A percentile compares a stretch with the other conserved stretches of the same genome.
These are phyloP conservation scores for Nothopassalora personata DNA, from an alignment of 2,329 filamentous ascomycete genomes.

Conservation along the genomic window DNA sequence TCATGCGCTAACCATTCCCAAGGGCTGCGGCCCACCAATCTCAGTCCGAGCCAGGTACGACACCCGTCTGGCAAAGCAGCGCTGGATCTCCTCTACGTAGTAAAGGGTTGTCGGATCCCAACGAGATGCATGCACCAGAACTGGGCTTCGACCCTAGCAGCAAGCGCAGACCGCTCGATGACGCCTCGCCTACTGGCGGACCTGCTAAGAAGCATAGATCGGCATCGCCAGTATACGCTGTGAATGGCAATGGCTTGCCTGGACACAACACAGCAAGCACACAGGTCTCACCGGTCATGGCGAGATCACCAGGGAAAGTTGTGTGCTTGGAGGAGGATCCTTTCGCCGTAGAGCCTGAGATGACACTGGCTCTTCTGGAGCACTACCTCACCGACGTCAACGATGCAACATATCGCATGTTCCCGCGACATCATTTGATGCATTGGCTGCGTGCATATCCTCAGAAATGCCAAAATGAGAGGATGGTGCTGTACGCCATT, in stretches of 20 bases:
- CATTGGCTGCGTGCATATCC: slow-evolving; percentile 50
- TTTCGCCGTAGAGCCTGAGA: slow-evolving; percentile 45
- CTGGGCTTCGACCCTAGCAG: slow-evolving; percentile 19
- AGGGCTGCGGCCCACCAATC: slow-evolving; percentile 26
- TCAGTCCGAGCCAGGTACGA: slow-evolving; percentile 20
- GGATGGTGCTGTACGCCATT: slow-evolving; percentile 57
- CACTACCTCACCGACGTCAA: slow-evolving; percentile 56
- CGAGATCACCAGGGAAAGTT: slow-evolving; percentile 29
- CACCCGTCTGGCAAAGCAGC: slow-evolving; percentile 21
- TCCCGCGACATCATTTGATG: slow-evolving; percentile 50
- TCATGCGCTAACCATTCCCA: slow-evolving; percentile 16
- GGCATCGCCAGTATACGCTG: slow-evolving; percentile 20
- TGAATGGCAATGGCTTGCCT: slow-evolving; percentile 5
- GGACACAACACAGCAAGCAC: slow-evolving; percentile 9
- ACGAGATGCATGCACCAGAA: slow-evolving; percentile 10
- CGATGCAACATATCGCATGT: slow-evolving; percentile 51
- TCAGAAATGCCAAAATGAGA: slow-evolving; percentile 39
- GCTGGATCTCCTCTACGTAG: slow-evolving; percentile 20
- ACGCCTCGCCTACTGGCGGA: slow-evolving; percentile 17
- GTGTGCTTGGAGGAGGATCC: slow-evolving; percentile 49
- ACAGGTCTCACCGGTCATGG: slow-evolving; percentile 21
- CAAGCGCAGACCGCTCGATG: slow-evolving; percentile 28
- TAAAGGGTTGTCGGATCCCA: slow-evolving; percentile 18
- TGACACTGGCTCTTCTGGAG: slow-evolving; percentile 49
- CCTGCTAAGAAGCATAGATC: slow-evolving; percentile 30